Evolutionary conservation across 768 basidiomycete genomes (phyloP), one percentile per base, ranked within the genome.

Genomic region (Collybia sp.): DNA sequence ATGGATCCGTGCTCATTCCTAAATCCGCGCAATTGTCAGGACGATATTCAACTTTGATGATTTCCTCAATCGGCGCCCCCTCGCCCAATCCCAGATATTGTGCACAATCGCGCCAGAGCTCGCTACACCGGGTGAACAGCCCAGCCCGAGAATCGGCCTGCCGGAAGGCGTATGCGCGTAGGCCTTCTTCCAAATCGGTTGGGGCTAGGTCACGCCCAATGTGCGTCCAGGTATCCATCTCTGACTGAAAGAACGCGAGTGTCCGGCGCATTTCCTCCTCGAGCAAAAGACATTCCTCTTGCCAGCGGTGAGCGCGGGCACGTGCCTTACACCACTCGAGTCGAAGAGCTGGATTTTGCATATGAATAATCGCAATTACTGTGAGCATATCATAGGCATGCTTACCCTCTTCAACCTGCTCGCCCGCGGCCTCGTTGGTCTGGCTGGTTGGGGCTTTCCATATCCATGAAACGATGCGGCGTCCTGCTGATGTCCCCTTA

Each of bases 251-350:
- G 10, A 37, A 37, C 13, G 35, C 35, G 4, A n/a, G 13, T 13
- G 17, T 37, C 35, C 35, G 35, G 13, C 35, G 13, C 35, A 37
- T 37, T 18, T 37, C 35, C 10, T 37, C 35, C n/a, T 13, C 13
- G 17, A 37, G 35, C n/a, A 37, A 10, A 3, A 37, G 35, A 10
- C 35, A 37, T 18, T 37, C 35, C 10, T 37, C 35, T 18, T 37
- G 35, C 35, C 35, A 37, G 35, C 35, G 35, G 35, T 37, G 35
- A 13, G 35, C 35, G 35, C 35, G 35, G 0, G 59, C 56, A 18
- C 35, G 35, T 13, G 35, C 35, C 17, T 37, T 37, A 18, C 35
- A 37, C 35, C 35, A 37, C 35, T 37, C 35, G 10, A 37, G 3
- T 13, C 35, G 35, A 18, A 37, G 35, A 18, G 46, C 50, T 50